phyloP scores from a whole-genome alignment of 2,329 filamentous ascomycete species.

The Lachnellula subtilissima region DNA sequence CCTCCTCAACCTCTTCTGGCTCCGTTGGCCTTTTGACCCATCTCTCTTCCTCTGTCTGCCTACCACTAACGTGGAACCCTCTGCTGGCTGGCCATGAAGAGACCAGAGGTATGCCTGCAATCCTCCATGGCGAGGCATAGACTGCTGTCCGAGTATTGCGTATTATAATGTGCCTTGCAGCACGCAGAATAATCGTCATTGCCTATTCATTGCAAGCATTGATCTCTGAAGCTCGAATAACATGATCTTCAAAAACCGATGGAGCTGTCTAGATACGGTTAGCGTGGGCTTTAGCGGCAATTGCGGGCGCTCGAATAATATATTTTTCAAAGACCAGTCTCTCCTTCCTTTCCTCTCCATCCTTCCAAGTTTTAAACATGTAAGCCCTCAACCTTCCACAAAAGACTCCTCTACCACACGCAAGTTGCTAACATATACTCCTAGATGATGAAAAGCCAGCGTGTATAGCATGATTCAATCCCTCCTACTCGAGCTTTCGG shows the following conservation, averaged over 20 bases:
- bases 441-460: conserved; percentile 99
- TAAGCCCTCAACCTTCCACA: conserved; percentile 49
- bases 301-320: conserved; percentile 15
- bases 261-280: conserved; percentile 25
- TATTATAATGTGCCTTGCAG: conserved; percentile 3
- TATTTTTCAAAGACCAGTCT: conserved; percentile 31
- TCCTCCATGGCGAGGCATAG: not conserved
- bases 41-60: not conserved
- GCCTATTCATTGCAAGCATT: conserved; percentile 11
- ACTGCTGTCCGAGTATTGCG: not conserved
- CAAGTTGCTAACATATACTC: conserved; percentile 31
- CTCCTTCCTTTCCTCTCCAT: conserved; percentile 59
- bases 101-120: not conserved
- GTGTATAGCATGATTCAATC: conserved; percentile 86
- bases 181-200: conserved; percentile 20
- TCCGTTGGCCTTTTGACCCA: not conserved
- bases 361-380: conserved; percentile 99
- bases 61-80: conserved; percentile 13
- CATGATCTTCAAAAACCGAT: conserved; percentile 1
- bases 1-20: not conserved
- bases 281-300: conserved; percentile 14
- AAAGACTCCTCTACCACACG: not conserved
- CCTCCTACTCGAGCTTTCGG: conserved; percentile 58
- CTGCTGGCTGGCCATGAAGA: not conserved
- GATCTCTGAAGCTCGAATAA: not conserved